Conservation (phyloP, 2,329 filamentous ascomycete species). For the Trichothecium sympodiale region DNA sequence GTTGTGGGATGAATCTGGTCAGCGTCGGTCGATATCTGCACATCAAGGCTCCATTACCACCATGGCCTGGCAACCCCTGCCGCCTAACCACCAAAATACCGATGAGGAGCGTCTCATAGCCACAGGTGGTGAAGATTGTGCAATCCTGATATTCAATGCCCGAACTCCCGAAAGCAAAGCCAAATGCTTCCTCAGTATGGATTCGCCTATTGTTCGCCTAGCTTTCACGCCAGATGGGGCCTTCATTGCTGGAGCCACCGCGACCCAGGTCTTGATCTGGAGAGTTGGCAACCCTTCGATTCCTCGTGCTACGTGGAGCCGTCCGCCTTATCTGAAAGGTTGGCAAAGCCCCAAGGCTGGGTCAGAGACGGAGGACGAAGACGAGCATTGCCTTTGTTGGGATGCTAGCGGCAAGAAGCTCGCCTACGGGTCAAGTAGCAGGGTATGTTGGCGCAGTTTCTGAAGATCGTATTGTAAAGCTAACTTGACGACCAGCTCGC, state of each 20-base stretch:
- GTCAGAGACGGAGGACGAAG: conserved; percentile 44
- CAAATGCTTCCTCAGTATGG: conserved; percentile 51
- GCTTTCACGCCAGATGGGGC: conserved; percentile 53
- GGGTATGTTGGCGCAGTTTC: conserved; percentile 34
- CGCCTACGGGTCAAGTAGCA: conserved; percentile 51
- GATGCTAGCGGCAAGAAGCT: conserved; percentile 50
- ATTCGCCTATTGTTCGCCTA: conserved; percentile 43
- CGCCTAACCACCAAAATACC: conserved; percentile 18
- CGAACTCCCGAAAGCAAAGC: conserved; percentile 41
- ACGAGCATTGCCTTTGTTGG: conserved; percentile 52
- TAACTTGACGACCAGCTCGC: conserved; percentile 26
- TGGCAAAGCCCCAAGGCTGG: conserved; percentile 47
- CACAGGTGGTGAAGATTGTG: conserved; percentile 50
- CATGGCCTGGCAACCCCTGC: conserved; percentile 49
- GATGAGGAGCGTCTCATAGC: conserved; percentile 47
- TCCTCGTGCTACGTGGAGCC: conserved; percentile 49
- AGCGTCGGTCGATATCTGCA: conserved; percentile 43
- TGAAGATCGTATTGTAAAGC: not conserved
- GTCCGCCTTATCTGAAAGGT: conserved; percentile 27
- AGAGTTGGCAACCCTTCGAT: conserved; percentile 48
- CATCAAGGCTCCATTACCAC: conserved; percentile 48
- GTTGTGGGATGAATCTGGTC: conserved; percentile 45
- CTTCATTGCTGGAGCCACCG: conserved; percentile 51
- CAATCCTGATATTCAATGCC: conserved; percentile 52
- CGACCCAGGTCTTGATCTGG: conserved; percentile 50